phyloP scores from a whole-genome alignment of 192 early-diverging fungal species.

The Irineochytrium annulatum region DNA sequence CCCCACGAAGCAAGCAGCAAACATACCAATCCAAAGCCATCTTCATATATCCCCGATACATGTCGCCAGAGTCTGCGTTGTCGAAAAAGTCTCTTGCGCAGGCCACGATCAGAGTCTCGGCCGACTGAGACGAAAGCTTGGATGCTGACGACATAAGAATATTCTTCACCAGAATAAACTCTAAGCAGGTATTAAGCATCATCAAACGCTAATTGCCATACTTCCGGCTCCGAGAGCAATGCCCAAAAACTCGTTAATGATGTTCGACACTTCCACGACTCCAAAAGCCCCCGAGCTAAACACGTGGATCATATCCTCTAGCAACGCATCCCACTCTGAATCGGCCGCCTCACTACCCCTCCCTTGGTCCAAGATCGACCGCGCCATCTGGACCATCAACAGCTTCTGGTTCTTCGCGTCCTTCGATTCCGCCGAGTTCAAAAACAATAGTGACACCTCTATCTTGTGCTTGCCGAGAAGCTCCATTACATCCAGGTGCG shows the following conservation, averaged over 20 bases:
- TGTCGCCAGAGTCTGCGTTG: slow-evolving; percentile 66
- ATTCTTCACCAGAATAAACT: slow-evolving; percentile 31
- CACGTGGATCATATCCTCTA: slow-evolving; percentile 61
- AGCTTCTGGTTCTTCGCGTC: slow-evolving; percentile 52
- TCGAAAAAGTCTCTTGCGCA: slow-evolving; percentile 69
- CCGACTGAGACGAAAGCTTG: slow-evolving; percentile 30
- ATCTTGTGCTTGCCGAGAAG: slow-evolving; percentile 57
- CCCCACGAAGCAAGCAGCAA: not conserved
- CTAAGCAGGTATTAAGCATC: not conserved
- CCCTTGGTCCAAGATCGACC: slow-evolving; percentile 44
- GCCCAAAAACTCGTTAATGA: slow-evolving; percentile 17
- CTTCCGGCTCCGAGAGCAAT: slow-evolving; percentile 10
- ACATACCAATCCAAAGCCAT: slow-evolving; percentile 68
- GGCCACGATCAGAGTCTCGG: slow-evolving; percentile 64
- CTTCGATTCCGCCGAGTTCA: slow-evolving; percentile 45
- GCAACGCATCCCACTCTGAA: slow-evolving; percentile 61
- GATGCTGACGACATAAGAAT: slow-evolving; percentile 39
- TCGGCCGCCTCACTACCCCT: slow-evolving; percentile 54
- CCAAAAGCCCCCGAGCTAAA: slow-evolving; percentile 50
- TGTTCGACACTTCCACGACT: slow-evolving; percentile 18
- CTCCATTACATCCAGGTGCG: slow-evolving; percentile 58
- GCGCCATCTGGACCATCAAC: slow-evolving; percentile 51
- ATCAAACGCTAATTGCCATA: slow-evolving; percentile 6
- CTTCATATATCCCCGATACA: slow-evolving; percentile 63
- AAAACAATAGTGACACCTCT: slow-evolving; percentile 55